Evolutionary conservation across 2,329 filamentous ascomycete species (phyloP), one percentile per base, ranked within the genome.

Genomic region (Sclerotinia borealis): DNA sequence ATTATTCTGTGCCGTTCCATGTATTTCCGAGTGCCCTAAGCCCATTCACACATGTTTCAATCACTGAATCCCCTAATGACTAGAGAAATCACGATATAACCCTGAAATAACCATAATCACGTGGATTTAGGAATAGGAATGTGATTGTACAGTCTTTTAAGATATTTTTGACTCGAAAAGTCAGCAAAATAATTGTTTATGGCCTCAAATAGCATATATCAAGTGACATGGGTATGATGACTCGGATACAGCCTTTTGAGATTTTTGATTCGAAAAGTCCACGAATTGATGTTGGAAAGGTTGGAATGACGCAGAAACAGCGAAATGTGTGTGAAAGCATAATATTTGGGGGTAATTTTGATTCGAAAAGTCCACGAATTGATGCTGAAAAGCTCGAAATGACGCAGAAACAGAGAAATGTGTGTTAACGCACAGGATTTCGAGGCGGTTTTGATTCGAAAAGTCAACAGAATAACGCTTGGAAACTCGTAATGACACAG

Each of bases 1-100:
- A 51, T 3, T 7, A n/a, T 22, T 15, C 4, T 8, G n/a, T 10
- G 4, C 8, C 10, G 43, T 55, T 27, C 1, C 9, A 7, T 43
- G 2, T 31, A 34, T 10, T 1, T 0, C 1, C 22, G 19, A 1
- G 27, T 6, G 2, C 17, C 22, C 11, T 4, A 34, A n/a, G 3
- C 1, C 7, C 4, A 27, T 19, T 36, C 43, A 22, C 8, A 15
- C 3, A 7, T 10, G 0, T 1, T 19, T 45, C 1, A 17, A 27
- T 45, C 27, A 45, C 13, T 34, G 0, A 56, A 34, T 1, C 1
- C 3, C 19, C 19, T 10, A 34, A 34, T 45, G 27, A 34, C 8
- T 34, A 11, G 17, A 22, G 45, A 22, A 45, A 19, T 22, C 8
- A 43, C 2, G 1, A 4, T 17, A 17, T 2, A 3, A 1, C 6